Conservation (phyloP, 2,329 filamentous ascomycete genomes). For the Fragosphaeria purpurea region DNA sequence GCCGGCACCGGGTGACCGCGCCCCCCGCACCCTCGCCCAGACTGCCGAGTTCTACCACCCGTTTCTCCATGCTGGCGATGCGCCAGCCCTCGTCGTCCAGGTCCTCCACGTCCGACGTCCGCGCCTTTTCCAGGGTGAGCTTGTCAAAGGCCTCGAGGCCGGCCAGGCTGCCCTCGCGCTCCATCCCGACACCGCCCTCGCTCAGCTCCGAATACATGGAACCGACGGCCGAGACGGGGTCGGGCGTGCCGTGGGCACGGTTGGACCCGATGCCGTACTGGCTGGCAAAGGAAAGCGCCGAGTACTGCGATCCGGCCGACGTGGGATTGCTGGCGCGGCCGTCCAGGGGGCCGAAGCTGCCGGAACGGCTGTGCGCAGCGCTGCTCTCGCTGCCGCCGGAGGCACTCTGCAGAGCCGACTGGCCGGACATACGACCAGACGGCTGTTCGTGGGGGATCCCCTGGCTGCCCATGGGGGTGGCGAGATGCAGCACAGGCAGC, state of each 20-base stretch:
- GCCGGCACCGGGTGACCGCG: constrained; percentile 80
- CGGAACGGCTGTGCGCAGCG: constrained; percentile 67
- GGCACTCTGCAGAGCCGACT: constrained; percentile 53
- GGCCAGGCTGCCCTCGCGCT: constrained; percentile 71
- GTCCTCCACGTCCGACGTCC: constrained; percentile 83
- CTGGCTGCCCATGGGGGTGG: constrained; percentile 78
- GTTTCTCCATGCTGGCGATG: constrained; percentile 78
- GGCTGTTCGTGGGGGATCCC: constrained; percentile 60
- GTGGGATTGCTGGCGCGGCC: constrained; percentile 70
- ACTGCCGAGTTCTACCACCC: constrained; percentile 80
- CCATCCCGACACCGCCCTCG: constrained; percentile 67
- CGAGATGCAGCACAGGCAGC: constrained; percentile 72
- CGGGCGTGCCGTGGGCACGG: constrained; percentile 59
- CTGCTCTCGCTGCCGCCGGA: constrained; percentile 73
- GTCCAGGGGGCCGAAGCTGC: constrained; percentile 71
- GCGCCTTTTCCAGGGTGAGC: constrained; percentile 69
- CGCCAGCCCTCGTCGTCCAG: constrained; percentile 92
- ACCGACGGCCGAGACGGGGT: constrained; percentile 80
- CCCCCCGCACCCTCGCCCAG: constrained; percentile 92
- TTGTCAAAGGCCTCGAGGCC: constrained; percentile 71
- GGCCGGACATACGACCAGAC: constrained; percentile 33
- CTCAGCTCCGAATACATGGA: constrained; percentile 75
- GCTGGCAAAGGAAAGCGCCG: constrained; percentile 68
- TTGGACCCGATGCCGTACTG: constrained; percentile 58
- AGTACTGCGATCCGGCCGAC: constrained; percentile 81